Base-by-base conservation (phyloP, 805 yeast genomes). In the Debaryomyces maramus region DNA sequence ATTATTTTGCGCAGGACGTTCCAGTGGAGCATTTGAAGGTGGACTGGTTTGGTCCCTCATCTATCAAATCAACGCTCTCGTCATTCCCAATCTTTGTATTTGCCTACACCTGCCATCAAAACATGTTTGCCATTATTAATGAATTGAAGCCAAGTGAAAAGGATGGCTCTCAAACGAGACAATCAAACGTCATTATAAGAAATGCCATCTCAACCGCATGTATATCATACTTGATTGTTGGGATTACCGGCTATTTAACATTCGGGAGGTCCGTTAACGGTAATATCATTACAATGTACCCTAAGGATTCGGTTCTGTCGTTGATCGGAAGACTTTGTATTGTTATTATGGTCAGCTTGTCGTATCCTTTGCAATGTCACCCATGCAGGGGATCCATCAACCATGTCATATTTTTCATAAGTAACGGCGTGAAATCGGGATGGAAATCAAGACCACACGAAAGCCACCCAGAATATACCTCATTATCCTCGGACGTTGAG, bases 71-170 rank as follows among this genome's bases (percentile, higher is more conserved):
- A 48, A 74, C 59, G 6, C 63, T 83, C 42, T 73, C 84, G 17
- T 79, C 88, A 6, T 81, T 86, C 52, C 85, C 87, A 18, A 82
- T 86, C 40, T 75, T 85, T 26, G 82, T 86, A 10, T 83, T 86
- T 61, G 93, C 95, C 1, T 86, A 76, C 60, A 85, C 91, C 0
- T 88, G 93, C 36, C 85, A 85, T 43, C 91, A 86, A 65, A 86
- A 85, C 60, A 78, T 85, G 72, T 84, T 82, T 56, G 81, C 88
- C 7, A 83, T 86, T 38, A 77, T 83, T 52, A 81, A 83, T 53
- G 95, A 86, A 59, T 65, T 85, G 46, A 50, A 58, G 39, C 63
- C 66, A n/a, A 51, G 51, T 50, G 72, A 60, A 6, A 45, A 24
- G 3, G 59, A 50, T 24, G 73, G 72, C 19, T 59, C 67, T 29